Percentiles rank a stretch among this genome's conserved stretches.
Conservation (phyloP, 1,284 basidiomycete genomes). For the Cystobasidium sp. region DNA sequence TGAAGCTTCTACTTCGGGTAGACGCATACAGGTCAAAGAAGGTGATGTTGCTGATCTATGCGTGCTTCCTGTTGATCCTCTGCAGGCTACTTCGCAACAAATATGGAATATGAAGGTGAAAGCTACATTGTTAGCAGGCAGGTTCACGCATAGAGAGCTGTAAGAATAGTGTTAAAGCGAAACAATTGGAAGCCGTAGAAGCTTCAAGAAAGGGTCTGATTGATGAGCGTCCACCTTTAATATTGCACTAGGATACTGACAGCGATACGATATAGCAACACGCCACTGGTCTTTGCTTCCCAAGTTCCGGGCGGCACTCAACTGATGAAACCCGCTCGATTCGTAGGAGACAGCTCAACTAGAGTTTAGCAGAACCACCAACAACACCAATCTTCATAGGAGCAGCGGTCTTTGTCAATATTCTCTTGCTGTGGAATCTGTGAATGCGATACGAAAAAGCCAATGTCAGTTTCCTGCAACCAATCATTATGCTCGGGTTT, state of each 20-base stretch:
- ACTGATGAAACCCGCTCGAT: background rate
- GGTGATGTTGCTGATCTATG: constrained; percentile 54
- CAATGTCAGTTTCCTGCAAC: background rate
- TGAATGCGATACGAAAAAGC: background rate
- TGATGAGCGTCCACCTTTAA: too few relatives aligned
- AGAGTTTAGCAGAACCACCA: constrained; percentile 40
- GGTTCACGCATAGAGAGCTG: constrained; percentile 50
- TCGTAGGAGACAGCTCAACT: background rate
- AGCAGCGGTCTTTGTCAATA: constrained; percentile 43
- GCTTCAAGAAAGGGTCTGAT: background rate
- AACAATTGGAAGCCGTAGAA: background rate
- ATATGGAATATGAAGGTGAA: constrained; percentile 51
- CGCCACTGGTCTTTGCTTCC: too few relatives aligned
- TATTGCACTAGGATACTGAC: too few relatives aligned
- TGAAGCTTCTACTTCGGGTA: constrained; percentile 46
- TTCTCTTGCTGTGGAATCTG: constrained; percentile 39
- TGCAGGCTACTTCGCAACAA: constrained; percentile 49
- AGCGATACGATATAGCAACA: too few relatives aligned
- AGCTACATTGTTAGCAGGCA: constrained; percentile 55
- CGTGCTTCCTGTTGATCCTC: constrained; percentile 51
- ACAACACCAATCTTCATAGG: constrained; percentile 43
- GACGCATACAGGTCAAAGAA: constrained; percentile 44
- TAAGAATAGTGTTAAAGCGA: background rate
- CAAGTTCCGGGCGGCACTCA: too few relatives aligned
- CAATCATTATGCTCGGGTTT: constrained; percentile 17